Evolutionary conservation across 208 protist species (phyloP), one percentile per base, ranked within the genome.

Genomic region (Zelonia costaricensis): DNA sequence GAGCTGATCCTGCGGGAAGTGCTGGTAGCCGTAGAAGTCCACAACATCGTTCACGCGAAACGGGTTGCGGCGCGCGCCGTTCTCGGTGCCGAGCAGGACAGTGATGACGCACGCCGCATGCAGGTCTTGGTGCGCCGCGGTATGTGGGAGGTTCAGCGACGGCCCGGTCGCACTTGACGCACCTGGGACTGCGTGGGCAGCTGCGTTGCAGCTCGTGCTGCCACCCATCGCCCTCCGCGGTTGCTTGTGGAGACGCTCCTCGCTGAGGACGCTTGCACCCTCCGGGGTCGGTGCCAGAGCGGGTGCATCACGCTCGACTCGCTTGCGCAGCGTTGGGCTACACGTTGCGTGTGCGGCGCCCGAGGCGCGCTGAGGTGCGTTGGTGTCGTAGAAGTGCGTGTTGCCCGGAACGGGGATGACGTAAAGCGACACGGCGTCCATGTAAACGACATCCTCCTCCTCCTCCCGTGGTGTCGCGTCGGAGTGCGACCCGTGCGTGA

Each of bases 381-480:
- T 25, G 12, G 38, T 15, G 12, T 25, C 20, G 65, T 94, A 94
- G 47, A 92, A 92, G 69, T 86, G 74, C 0, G 45, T 49, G 58
- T 92, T 92, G 8, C 85, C 80, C 6, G 88, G 88, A 4, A 94
- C 88, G 0, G 88, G 88, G 49, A 94, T 82, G 5, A 94, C 85
- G 62, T 91, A 91, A 4, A 91, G 57, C 22, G 72, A 62, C 33
- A 71, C 61, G n/a, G 81, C 81, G 16, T 94, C 88, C 13, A 92
- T 54, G 40, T 84, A 72, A 10, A 71, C 31, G 16, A 35, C 31
- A 12, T 74, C 69, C 7, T 66, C 64, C 5, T 48, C 59, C 1
- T 53, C 46, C 4, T 1, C 27, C 1, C 33, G n/a, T 4, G 16
- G 16, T 0, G 48, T 9, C 5, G 25, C 38, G 6, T 42, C 22